Conservation (phyloP, 306 rosid species). For the Corylus heterophylla region DNA sequence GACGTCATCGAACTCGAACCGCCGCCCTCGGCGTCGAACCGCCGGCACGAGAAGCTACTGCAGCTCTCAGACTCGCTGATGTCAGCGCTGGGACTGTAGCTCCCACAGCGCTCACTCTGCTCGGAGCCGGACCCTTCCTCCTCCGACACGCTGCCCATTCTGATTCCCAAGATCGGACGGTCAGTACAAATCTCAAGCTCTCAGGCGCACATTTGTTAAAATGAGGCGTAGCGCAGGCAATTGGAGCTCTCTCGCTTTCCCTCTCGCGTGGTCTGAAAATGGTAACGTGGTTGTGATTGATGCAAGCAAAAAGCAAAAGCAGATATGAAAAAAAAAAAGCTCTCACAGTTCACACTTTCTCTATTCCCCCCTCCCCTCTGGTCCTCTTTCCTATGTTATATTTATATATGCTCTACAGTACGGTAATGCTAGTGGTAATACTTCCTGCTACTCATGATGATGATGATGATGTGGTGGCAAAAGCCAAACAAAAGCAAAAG, state of each 20-base stretch:
- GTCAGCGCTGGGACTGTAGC: slow-evolving; percentile 89
- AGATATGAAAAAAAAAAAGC: slow-evolving; percentile 11
- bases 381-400: not conserved
- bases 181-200: slow-evolving; percentile 31
- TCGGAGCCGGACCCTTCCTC: slow-evolving; percentile 47
- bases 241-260: no score
- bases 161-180: not conserved
- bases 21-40: slow-evolving; percentile 73
- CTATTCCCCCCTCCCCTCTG: slow-evolving; percentile 19
- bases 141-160: slow-evolving; percentile 71
- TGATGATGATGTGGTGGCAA: slow-evolving; percentile 30
- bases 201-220: slow-evolving; percentile 38
- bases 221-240: not conserved
- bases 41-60: slow-evolving; percentile 74
- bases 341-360: slow-evolving; percentile 17
- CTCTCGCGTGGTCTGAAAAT: slow-evolving; percentile 12
- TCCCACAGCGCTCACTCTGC: slow-evolving; percentile 80
- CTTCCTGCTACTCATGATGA: slow-evolving; percentile 2
- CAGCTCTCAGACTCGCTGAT: slow-evolving; percentile 92
- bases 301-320: slow-evolving; percentile 5
- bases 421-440: not conserved
- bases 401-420: not conserved
- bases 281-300: not conserved
- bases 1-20: slow-evolving; percentile 75
- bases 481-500: slow-evolving; percentile 48